Percentiles rank a stretch among this genome's conserved stretches.
phyloP scores from a whole-genome alignment of 1,284 basidiomycete species.

The Marasmius fiardii region DNA sequence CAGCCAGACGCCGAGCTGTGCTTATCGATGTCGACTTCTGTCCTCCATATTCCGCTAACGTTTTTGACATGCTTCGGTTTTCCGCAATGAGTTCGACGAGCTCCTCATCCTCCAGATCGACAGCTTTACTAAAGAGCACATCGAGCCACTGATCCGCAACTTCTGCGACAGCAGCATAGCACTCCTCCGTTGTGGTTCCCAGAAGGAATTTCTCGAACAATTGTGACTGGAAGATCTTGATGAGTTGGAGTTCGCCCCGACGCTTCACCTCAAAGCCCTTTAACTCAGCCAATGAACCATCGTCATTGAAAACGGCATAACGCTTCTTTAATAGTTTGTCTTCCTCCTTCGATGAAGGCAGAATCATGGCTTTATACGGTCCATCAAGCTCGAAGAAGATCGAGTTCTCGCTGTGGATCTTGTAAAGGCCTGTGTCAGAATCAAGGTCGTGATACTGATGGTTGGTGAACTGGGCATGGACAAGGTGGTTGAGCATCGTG shows the following conservation, averaged over 20 bases:
- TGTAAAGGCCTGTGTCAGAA: slow-evolving; percentile 80
- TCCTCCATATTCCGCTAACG: slow-evolving; percentile 91
- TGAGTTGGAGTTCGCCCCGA: slow-evolving; percentile 95
- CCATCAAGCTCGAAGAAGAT: slow-evolving; percentile 99
- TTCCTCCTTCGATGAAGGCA: slow-evolving; percentile 99
- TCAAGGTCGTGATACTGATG: slow-evolving; percentile 97
- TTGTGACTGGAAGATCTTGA: slow-evolving; percentile 99
- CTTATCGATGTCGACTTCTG: slow-evolving; percentile 99
- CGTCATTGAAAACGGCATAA: slow-evolving; percentile 99
- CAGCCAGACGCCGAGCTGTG: slow-evolving; percentile 92
- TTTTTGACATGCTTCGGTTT: slow-evolving; percentile 98
- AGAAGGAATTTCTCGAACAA: slow-evolving; percentile 98
- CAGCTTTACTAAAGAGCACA: slow-evolving; percentile 86
- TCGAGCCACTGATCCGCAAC: slow-evolving; percentile 98
- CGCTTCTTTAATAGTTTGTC: slow-evolving; percentile 99
- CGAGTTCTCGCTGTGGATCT: slow-evolving; percentile 94
- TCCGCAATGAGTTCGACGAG: slow-evolving; percentile 98
- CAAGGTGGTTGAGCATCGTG: slow-evolving; percentile 99
- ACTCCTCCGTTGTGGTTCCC: slow-evolving; percentile 90
- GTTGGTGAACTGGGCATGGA: slow-evolving; percentile 95
- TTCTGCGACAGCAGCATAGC: slow-evolving; percentile 91
- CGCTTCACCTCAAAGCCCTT: slow-evolving; percentile 99
- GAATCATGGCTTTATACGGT: slow-evolving; percentile 98
- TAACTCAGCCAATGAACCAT: slow-evolving; percentile 94
- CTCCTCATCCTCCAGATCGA: slow-evolving; percentile 86